Evolutionary conservation across 2,329 filamentous ascomycete species (phyloP), one percentile per base, ranked within the genome.

Genomic region (Herpotrichia juniperi): DNA sequence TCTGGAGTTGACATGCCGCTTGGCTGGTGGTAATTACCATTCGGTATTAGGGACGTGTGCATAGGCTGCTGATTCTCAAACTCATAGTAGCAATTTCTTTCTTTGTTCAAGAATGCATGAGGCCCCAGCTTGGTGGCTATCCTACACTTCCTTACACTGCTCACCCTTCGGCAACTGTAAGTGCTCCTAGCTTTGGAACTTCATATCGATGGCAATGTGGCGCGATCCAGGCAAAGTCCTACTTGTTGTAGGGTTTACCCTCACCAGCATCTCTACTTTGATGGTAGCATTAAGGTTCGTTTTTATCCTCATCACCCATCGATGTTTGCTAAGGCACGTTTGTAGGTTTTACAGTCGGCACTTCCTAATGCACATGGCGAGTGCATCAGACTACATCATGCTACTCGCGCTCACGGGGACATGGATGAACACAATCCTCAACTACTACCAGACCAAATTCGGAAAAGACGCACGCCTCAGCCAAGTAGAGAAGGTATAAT

Each of bases 291-390:
- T 69, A 17, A 68, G 67, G 67, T 66, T 56, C 43, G 44, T 19
- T 32, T 11, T 48, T 32, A 11, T 19, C 17, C 16, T 16, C n/a
- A 6, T 14, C n/a, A n/a, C 37, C 19, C 7, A 5, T 30, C 12
- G 42, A n/a, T n/a, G 22, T 28, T 19, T 11, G 26, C 52, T 61
- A 22, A 61, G 42, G 14, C 17, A 19, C 12, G 3, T 11, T 42
- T 14, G 6, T 34, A 70, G 67, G 39, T 67, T 70, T 24, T 71
- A 71, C 42, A 59, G 61, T 45, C 66, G 68, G 2, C 54, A 67
- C 39, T 66, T 59, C 19, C 51, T 66, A 12, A 56, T 64, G 16
- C 53, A 61, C 5, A 70, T 64, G 47, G 49, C 69, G 5, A 61
- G 55, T 26, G 55, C 62, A 22, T 54, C 64, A 9, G 68, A 71